phyloP scores from a whole-genome alignment of 2,329 filamentous ascomycete genomes.

The Sporothrix dimorphospora region DNA sequence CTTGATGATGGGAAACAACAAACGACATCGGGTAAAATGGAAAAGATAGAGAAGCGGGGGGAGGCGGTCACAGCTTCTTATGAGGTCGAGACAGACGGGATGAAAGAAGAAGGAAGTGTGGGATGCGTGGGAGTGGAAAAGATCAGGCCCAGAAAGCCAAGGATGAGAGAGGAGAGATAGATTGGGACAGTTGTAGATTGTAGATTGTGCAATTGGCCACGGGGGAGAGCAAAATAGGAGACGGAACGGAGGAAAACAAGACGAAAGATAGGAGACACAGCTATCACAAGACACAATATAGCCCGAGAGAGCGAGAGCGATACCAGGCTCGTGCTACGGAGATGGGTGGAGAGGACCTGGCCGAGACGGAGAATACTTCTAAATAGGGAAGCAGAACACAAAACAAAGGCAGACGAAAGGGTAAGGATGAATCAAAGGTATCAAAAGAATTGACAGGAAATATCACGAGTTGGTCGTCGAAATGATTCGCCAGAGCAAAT shows the following conservation, averaged over 20 bases:
- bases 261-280: background rate
- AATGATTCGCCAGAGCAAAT: background rate
- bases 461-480: background rate
- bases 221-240: background rate
- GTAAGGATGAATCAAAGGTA: too few relatives aligned
- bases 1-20: background rate
- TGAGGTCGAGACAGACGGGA: background rate
- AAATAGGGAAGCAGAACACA: background rate
- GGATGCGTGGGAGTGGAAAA: background rate
- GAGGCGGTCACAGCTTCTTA: background rate
- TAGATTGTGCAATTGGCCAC: background rate
- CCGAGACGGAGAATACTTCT: background rate
- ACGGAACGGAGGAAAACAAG: conserved; percentile 12
- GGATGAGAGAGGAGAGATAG: background rate
- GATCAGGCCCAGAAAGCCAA: background rate
- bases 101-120: background rate
- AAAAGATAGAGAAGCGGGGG: background rate
- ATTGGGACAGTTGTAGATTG: background rate
- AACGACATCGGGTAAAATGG: background rate
- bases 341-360: background rate
- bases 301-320: background rate
- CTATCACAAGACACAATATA: conserved; percentile 3
- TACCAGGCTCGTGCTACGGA: background rate
- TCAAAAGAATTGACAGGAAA: too few relatives aligned
- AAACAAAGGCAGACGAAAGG: too few relatives aligned